A percentile compares a stretch with the other conserved stretches of the same genome.
phyloP scores from a whole-genome alignment of 257 asterid species.

The Jacaranda mimosifolia region DNA sequence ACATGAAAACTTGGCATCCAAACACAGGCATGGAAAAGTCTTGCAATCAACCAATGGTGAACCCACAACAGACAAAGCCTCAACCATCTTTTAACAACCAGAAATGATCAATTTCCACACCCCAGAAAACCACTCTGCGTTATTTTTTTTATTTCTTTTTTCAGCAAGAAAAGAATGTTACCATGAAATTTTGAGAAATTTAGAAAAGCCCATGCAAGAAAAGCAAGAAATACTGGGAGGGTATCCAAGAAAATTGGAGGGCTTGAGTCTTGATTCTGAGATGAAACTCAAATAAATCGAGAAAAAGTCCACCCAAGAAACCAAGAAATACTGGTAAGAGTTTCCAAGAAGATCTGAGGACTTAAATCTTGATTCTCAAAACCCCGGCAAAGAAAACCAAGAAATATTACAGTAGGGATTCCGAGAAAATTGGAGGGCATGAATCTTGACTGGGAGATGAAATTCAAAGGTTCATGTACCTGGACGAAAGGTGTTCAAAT shows the following conservation, averaged over 20 bases:
- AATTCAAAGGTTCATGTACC: neutral
- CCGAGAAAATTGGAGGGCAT: too few relatives aligned
- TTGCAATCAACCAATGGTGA: slow-evolving; percentile 62
- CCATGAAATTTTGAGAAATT: neutral
- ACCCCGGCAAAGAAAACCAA: too few relatives aligned
- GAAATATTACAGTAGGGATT: too few relatives aligned
- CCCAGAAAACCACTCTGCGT: neutral
- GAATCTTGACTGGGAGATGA: neutral
- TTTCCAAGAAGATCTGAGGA: too few relatives aligned
- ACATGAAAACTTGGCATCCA: slow-evolving; percentile 28
- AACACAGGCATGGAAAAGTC: slow-evolving; percentile 41
- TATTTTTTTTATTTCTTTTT: too few relatives aligned
- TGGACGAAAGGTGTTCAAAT: slow-evolving; percentile 23
- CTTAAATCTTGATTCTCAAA: too few relatives aligned
- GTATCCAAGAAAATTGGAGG: slow-evolving; percentile 45
- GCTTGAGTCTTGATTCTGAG: neutral
- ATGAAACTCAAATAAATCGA: too few relatives aligned
- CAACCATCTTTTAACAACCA: slow-evolving; percentile 50
- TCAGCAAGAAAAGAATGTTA: neutral
- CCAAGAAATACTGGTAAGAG: too few relatives aligned
- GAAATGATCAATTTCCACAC: slow-evolving; percentile 5
- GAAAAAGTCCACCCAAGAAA: too few relatives aligned
- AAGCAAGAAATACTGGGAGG: neutral
- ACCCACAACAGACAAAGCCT: slow-evolving; percentile 61
- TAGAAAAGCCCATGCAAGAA: neutral